phyloP scores from a whole-genome alignment of 202 grass and related monocot species.

The Schoenoplectus tabernaemontani region DNA sequence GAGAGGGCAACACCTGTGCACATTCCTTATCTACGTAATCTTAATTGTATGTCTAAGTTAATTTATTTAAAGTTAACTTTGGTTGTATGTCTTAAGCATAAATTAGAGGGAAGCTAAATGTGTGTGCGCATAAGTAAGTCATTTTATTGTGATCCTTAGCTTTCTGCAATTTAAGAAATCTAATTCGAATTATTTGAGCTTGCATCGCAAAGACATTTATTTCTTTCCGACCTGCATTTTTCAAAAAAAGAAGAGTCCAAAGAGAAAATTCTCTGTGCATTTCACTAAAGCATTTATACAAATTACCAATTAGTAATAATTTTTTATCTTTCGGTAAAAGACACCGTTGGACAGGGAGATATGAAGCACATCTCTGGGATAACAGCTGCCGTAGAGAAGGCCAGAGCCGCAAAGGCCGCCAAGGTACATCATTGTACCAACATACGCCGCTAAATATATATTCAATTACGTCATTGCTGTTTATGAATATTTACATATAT shows the following conservation, averaged over 20 bases:
- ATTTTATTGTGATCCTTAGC: neutral
- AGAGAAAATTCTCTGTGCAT: neutral
- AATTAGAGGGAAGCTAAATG: neutral
- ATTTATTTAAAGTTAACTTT: neutral
- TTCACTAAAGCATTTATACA: neutral
- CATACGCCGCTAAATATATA: neutral
- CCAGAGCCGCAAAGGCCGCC: slow-evolving; percentile 87
- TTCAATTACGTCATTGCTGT: neutral
- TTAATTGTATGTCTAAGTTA: neutral
- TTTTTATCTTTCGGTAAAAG: slow-evolving; percentile 22
- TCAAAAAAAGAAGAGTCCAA: neutral
- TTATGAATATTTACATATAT: neutral
- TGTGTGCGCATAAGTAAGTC: neutral
- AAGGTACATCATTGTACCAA: slow-evolving; percentile 34
- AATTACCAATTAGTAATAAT: neutral
- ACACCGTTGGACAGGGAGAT: slow-evolving; percentile 85
- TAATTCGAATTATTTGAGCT: neutral
- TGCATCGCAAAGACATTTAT: neutral
- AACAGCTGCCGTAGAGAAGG: slow-evolving; percentile 91
- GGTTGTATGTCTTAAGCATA: neutral
- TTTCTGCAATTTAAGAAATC: neutral
- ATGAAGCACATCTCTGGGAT: slow-evolving; percentile 95
- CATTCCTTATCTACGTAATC: neutral
- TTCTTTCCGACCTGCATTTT: neutral
- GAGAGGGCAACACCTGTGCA: neutral